These are phyloP conservation scores for Musa itinerans DNA, from an alignment of 176 grass and related monocot genomes.

Conservation along the genomic window DNA sequence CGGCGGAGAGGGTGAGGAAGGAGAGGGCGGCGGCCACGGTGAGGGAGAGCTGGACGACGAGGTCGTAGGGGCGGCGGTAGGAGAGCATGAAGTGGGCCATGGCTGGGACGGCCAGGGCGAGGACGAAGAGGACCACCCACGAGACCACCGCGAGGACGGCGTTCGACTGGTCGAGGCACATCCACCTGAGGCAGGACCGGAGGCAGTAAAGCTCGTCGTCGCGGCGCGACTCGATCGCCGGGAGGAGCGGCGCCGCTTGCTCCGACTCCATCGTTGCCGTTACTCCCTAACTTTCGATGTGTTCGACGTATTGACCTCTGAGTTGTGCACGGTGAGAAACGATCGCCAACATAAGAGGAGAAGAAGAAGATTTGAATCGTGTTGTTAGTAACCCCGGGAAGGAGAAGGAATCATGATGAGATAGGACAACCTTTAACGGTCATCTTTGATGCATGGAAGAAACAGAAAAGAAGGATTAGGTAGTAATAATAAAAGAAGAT, in stretches of 20 bases:
- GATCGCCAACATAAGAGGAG: neutral
- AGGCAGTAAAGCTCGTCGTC: slow-evolving; percentile 65
- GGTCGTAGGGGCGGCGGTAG: slow-evolving; percentile 38
- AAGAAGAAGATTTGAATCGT: too few relatives aligned
- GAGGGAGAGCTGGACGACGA: slow-evolving; percentile 49
- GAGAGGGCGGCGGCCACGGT: slow-evolving; percentile 33
- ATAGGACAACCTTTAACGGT: too few relatives aligned
- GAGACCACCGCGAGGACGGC: slow-evolving; percentile 19
- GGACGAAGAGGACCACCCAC: slow-evolving; percentile 32
- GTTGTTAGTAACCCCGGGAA: too few relatives aligned
- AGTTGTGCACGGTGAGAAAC: neutral
- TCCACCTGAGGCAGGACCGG: slow-evolving; percentile 50
- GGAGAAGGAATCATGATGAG: too few relatives aligned
- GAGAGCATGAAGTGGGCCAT: slow-evolving; percentile 13
- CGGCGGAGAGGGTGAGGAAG: slow-evolving; percentile 42
- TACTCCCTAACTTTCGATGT: neutral
- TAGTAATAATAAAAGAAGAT: too few relatives aligned
- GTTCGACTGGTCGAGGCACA: slow-evolving; percentile 54
- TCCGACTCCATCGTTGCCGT: neutral
- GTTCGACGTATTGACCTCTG: neutral
- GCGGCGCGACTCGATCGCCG: slow-evolving; percentile 21
- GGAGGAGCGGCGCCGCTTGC: neutral
- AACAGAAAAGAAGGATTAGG: too few relatives aligned
- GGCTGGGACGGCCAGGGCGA: slow-evolving; percentile 25
- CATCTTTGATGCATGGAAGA: too few relatives aligned